Base-by-base conservation (phyloP, 345 rosid species). In the Populus nigra region DNA sequence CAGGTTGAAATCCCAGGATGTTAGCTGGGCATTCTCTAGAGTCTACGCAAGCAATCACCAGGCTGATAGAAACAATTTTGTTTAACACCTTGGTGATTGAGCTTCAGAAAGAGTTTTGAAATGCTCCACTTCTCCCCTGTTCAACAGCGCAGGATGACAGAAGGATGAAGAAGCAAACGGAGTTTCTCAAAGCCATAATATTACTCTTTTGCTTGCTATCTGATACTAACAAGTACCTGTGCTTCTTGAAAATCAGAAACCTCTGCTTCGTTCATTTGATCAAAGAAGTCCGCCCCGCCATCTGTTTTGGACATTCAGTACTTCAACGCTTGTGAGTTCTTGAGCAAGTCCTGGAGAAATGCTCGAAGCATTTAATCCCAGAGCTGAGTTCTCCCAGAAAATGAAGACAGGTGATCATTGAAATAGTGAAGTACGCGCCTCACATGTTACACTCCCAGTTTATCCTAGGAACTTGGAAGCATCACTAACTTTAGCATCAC, bases 161-260 rank as follows among this genome's bases (percentile, higher is more conserved):
- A 53, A 59, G 68, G 57, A 75, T 17, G 17, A 18, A 59, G 8
- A 79, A 36, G 29, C 25, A 71, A 47, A 20, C 25, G 8, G 41
- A n/a, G 16, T 22, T 63, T 41, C 43, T 18, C 59, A 73, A 49
- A 73, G 65, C 47, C 23, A 39, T 45, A 71, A 70, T 65, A 69
- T 35, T n/a, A 33, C 33, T 39, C 22, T 16, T 33, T 31, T 17
- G 43, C n/a, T 62, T 22, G 43, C 16, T 0, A 38, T n/a, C 7
- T 59, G 50, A 45, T 50, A 76, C 92, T 85, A 76, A 89, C 90
- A 87, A 57, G 83, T 87, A 88, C 38, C 77, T 91, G 68, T 88
- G 82, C 84, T 74, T 81, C 85, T 90, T 90, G 76, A 91, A 90
- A 63, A 80, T 81, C 61, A 89, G 79, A 79, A 86, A 90, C 67